These are phyloP conservation scores for Coniochaeta prunicola DNA, from an alignment of 2,329 filamentous ascomycete species.

Conservation along the genomic window DNA sequence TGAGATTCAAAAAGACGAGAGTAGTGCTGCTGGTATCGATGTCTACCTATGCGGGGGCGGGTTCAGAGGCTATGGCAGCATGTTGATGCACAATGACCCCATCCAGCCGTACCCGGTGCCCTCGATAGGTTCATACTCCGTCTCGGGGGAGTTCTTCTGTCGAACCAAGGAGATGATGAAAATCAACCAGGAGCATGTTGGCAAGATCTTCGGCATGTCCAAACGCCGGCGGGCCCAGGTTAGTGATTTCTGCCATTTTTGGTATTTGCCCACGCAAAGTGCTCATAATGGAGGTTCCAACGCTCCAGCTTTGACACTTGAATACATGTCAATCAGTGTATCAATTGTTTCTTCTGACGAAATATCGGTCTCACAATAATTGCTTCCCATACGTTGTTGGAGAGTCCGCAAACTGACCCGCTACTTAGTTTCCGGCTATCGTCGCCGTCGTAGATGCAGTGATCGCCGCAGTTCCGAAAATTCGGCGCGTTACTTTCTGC, in stretches of 20 bases:
- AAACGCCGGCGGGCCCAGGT: slow-evolving; percentile 56
- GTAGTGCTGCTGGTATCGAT: slow-evolving; percentile 42
- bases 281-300: neutral
- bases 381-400: neutral
- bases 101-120: slow-evolving; percentile 77
- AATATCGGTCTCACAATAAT: neutral
- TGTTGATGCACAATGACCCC: slow-evolving; percentile 71
- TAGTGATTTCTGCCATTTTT: neutral
- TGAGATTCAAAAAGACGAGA: slow-evolving; percentile 27
- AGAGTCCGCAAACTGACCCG: neutral
- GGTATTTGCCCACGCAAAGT: neutral
- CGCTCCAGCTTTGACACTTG: neutral
- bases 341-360: neutral
- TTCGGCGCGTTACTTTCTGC: slow-evolving; percentile 74
- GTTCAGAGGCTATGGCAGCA: slow-evolving; percentile 84
- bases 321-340: neutral
- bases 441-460: slow-evolving; percentile 73
- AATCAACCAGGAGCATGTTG: slow-evolving; percentile 40
- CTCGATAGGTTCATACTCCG: slow-evolving; percentile 72
- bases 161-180: slow-evolving; percentile 43
- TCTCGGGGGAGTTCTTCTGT: slow-evolving; percentile 52
- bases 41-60: slow-evolving; percentile 86
- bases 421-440: slow-evolving; percentile 71
- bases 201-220: slow-evolving; percentile 69
- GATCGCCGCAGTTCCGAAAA: slow-evolving; percentile 58